Evolutionary conservation across 2,329 filamentous ascomycete genomes (phyloP).

Genomic region (Phyllosticta citriasiana): DNA sequence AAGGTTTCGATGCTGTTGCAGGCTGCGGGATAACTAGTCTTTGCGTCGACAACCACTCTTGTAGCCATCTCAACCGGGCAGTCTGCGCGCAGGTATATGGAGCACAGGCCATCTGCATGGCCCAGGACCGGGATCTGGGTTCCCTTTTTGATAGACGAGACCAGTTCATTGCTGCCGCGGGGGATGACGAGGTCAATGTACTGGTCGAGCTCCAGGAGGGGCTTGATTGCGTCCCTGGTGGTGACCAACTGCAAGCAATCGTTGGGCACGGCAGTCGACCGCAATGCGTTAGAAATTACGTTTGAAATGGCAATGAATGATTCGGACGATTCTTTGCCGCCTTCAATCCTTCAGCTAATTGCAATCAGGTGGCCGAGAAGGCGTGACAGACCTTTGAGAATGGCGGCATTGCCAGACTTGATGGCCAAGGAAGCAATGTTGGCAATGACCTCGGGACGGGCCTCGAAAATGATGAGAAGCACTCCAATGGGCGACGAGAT

Average conservation of each 20-base stretch:
- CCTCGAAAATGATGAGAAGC: constrained; percentile 97
- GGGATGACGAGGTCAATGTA: constrained; percentile 95
- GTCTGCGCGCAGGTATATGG: constrained; percentile 71
- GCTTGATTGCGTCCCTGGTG: constrained; percentile 79
- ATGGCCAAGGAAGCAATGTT: constrained; percentile 94
- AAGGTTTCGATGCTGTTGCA: constrained; percentile 94
- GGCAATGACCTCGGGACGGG: constrained; percentile 92
- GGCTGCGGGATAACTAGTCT: constrained; percentile 87
- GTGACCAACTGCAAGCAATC: constrained; percentile 88
- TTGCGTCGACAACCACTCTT: constrained; percentile 77
- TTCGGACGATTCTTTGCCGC: constrained; percentile 88
- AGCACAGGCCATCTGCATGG: constrained; percentile 89
- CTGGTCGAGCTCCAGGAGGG: constrained; percentile 74
- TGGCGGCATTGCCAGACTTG: constrained; percentile 94
- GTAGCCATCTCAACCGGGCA: constrained; percentile 63
- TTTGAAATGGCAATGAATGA: constrained; percentile 88
- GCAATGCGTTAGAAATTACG: constrained; percentile 71
- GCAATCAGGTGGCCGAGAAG: background rate
- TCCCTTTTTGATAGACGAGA: constrained; percentile 77
- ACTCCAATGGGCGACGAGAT: constrained; percentile 93
- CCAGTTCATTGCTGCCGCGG: constrained; percentile 79
- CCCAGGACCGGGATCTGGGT: constrained; percentile 94
- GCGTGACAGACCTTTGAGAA: constrained; percentile 63
- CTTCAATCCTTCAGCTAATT: constrained; percentile 27
- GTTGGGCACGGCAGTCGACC: constrained; percentile 65